These are phyloP conservation scores for Phoenix roebelenii DNA, from an alignment of 176 grass and related monocot species.

Conservation along the genomic window DNA sequence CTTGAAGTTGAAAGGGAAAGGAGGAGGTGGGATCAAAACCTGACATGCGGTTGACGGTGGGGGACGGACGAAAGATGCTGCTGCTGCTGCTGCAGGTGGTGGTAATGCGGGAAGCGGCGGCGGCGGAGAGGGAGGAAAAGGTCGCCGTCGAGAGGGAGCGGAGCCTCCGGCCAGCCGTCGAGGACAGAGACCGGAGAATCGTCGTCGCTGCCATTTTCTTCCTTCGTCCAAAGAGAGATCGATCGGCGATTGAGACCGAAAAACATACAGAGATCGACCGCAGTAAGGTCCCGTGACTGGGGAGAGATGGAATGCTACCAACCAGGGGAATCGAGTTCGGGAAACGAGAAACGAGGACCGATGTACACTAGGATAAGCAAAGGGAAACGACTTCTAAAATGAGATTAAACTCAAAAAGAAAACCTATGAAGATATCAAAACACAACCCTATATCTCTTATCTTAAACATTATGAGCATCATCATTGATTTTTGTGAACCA, in stretches of 20 bases:
- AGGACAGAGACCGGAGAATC: conserved; percentile 41
- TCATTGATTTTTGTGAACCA: no score
- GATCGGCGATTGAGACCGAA: neutral
- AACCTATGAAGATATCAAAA: no score
- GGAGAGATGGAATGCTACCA: no score
- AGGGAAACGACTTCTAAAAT: no score
- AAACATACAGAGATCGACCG: no score
- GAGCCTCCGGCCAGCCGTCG: conserved; percentile 22
- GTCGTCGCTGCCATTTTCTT: conserved; percentile 29
- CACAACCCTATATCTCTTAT: no score
- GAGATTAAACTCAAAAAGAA: no score
- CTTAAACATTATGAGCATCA: no score
- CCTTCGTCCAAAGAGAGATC: neutral
- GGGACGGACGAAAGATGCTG: conserved; percentile 19
- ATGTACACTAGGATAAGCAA: no score
- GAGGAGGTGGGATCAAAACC: conserved; percentile 13
- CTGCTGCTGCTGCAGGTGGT: neutral
- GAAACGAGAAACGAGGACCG: no score
- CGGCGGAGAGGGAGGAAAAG: conserved; percentile 23
- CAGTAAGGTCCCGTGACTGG: no score
- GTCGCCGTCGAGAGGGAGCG: conserved; percentile 22
- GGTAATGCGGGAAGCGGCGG: neutral
- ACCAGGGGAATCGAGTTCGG: no score
- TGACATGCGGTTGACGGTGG: conserved; percentile 23
- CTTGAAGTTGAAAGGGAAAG: neutral